A percentile compares a stretch with the other conserved stretches of the same genome.
Evolutionary conservation across 2,329 filamentous ascomycete genomes (phyloP).

Genomic region (Alternaria novae-zelandiae): DNA sequence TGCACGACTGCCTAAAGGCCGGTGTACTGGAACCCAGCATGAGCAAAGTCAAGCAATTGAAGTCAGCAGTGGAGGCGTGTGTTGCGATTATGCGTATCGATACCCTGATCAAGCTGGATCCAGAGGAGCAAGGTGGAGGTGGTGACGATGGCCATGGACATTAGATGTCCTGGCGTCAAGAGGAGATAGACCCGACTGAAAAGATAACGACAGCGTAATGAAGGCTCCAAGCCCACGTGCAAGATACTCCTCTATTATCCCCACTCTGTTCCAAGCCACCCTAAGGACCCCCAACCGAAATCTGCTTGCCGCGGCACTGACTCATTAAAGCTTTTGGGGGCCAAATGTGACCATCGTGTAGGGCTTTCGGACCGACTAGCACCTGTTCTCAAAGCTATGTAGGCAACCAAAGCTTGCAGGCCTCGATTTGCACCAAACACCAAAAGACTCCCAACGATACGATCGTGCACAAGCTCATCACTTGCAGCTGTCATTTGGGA

Average conservation of each 20-base stretch:
- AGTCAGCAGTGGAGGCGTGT: slow-evolving; percentile 97
- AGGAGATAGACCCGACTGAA: slow-evolving; percentile 12
- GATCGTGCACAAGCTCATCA: not conserved
- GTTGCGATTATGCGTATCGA: slow-evolving; percentile 99
- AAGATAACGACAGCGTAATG: slow-evolving; percentile 19
- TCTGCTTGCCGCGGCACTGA: not conserved
- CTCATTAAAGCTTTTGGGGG: not conserved
- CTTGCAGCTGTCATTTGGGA: not conserved
- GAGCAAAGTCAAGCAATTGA: slow-evolving; percentile 97
- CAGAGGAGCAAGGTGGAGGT: slow-evolving; percentile 73
- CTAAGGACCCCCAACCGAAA: not conserved
- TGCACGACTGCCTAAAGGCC: slow-evolving; percentile 91
- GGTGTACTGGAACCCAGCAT: slow-evolving; percentile 96
- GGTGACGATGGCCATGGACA: slow-evolving; percentile 88
- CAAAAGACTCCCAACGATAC: not conserved
- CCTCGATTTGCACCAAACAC: not conserved
- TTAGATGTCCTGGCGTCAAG: slow-evolving; percentile 48
- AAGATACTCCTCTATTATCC: slow-evolving; percentile 3
- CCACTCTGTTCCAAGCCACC: not conserved
- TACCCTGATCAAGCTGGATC: slow-evolving; percentile 97
- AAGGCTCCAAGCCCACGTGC: slow-evolving; percentile 14
- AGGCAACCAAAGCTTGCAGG: not conserved
- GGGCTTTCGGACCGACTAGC: not conserved
- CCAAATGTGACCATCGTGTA: not conserved
- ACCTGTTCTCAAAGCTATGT: not conserved